phyloP scores from a whole-genome alignment of 345 rosid species.

The Diplotaxis tenuifolia region DNA sequence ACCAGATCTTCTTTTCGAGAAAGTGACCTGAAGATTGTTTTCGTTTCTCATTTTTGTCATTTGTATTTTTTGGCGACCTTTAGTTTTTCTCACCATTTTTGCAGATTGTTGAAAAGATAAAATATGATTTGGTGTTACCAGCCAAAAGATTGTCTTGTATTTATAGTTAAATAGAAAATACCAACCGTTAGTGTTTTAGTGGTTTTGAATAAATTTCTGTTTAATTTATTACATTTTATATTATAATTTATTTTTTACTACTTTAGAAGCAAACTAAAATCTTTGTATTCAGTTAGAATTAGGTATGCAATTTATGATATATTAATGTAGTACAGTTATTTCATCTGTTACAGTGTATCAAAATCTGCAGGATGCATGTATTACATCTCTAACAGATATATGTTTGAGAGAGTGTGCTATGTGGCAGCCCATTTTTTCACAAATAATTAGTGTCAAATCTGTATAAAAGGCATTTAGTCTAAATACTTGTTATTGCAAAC shows the following conservation, averaged over 20 bases:
- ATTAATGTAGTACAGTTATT: background rate
- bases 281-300: slow-evolving; percentile 10
- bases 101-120: background rate
- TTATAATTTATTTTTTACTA: background rate
- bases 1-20: slow-evolving; percentile 32
- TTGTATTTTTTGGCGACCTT: slow-evolving; percentile 31
- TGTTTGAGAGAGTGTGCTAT: background rate
- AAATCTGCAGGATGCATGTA: background rate
- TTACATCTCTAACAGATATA: background rate
- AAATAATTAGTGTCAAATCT: background rate
- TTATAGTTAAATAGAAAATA: slow-evolving; percentile 10
- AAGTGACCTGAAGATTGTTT: slow-evolving; percentile 26
- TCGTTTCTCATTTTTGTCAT: slow-evolving; percentile 30
- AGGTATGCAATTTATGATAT: background rate
- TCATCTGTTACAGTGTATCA: background rate
- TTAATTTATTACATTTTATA: background rate
- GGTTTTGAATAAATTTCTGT: background rate
- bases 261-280: background rate
- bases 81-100: slow-evolving; percentile 40
- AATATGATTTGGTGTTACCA: background rate
- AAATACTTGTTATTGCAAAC: too few relatives aligned
- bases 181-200: background rate
- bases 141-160: background rate
- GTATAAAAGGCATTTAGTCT: background rate
- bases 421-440: background rate